Base-by-base conservation (phyloP, 1,284 basidiomycete species). In the Lentinus polychrous region DNA sequence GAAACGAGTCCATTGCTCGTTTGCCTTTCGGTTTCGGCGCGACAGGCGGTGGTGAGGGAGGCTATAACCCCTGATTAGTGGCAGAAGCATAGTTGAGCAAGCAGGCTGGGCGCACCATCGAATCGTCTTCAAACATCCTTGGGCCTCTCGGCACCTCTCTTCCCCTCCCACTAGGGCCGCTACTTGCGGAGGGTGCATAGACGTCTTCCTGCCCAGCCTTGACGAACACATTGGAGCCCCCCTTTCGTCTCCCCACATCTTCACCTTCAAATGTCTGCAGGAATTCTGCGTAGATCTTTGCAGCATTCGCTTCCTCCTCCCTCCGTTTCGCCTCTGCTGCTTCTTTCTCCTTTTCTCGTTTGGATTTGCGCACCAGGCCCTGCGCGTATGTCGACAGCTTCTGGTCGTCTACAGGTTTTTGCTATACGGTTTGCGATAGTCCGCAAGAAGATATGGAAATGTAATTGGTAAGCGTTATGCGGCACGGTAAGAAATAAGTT, bases 1-100 rank as follows among this genome's bases (percentile, higher is more conserved):
- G 70, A 63, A 96, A 97, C 2, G 82, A 70, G 64, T 95, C 93
- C 91, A 96, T 96, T 0, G 88, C 91, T 41, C 93, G 80, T 64
- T 91, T 94, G 6, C 94, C 94, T 62, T 89, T 93, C 0, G 86
- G 82, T 59, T 79, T 87, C 0, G 81, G 74, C 18, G 62, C 70
- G 24, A 58, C 60, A 8, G 61, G 57, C 2, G 74, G 61, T 2
- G 83, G 79, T 22, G 86, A 83, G 1, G 78, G 69, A 1, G 73
- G 73, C 74, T 82, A 60, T 18, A 58, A 59, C 20, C 53, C 61
- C 53, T 18, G n/a, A 12, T 10, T 20, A 11, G 34, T 5, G 8
- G 4, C 23, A 40, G 8, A 7, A 11, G 4, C 27, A 27, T 43
- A n/a, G 23, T 10, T 31, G n/a, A 24, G 24, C 42, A 32, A 43